These are phyloP conservation scores for Areca catechu DNA, from an alignment of 176 grass and related monocot species.

Conservation along the genomic window DNA sequence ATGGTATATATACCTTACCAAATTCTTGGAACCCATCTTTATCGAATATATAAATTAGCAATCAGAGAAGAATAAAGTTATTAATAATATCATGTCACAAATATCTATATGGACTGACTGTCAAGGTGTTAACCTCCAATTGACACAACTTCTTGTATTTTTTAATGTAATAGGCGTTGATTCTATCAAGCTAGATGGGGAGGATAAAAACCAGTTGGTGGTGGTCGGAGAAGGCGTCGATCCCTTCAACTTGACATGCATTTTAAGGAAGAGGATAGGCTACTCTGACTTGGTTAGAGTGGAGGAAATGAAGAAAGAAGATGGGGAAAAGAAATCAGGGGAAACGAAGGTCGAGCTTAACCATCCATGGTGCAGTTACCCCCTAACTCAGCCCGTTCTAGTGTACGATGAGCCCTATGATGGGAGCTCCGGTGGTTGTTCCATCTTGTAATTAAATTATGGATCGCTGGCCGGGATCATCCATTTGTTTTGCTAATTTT, in stretches of 20 bases:
- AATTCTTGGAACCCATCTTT: no score
- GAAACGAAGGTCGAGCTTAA: not conserved
- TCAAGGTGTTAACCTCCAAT: not conserved
- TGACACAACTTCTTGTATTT: not conserved
- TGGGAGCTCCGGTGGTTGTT: no score
- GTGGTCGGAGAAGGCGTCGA: slow-evolving; percentile 53
- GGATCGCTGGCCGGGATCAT: no score
- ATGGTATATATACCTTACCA: slow-evolving; percentile 14
- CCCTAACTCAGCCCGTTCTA: no score
- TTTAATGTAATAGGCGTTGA: slow-evolving; percentile 16
- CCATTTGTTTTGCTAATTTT: no score
- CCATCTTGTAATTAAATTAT: no score
- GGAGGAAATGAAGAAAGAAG: slow-evolving; percentile 35
- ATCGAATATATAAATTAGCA: not conserved
- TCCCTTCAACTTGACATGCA: slow-evolving; percentile 24
- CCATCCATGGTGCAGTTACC: no score
- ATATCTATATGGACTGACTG: not conserved
- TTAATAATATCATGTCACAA: not conserved
- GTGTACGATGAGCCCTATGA: no score
- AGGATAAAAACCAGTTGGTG: slow-evolving; percentile 43
- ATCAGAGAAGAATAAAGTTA: not conserved
- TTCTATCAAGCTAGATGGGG: slow-evolving; percentile 30
- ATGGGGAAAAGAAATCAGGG: not conserved
- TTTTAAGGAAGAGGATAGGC: slow-evolving; percentile 45
- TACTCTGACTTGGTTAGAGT: slow-evolving; percentile 39